phyloP scores from a whole-genome alignment of 2,329 filamentous ascomycete genomes.

The Hypoxylon sp. region DNA sequence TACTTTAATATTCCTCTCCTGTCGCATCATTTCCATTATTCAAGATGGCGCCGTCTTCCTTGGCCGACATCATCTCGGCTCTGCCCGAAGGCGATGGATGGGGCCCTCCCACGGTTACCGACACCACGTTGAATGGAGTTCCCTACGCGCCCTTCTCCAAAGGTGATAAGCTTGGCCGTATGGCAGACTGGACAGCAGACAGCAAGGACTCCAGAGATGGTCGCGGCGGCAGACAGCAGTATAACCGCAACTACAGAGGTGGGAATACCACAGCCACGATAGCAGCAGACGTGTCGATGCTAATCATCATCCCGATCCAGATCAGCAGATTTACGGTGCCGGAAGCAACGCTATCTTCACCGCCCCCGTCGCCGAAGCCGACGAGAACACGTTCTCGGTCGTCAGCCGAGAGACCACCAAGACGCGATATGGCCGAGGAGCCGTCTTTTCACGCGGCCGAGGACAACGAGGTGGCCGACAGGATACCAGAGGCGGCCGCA shows the following conservation, averaged over 20 bases:
- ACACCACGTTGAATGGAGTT: constrained; percentile 92
- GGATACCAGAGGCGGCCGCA: constrained; percentile 63
- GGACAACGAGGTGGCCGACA: constrained; percentile 79
- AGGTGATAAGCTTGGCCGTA: constrained; percentile 96
- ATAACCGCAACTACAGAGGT: constrained; percentile 95
- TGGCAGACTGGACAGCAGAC: constrained; percentile 97
- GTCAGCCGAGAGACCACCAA: constrained; percentile 93
- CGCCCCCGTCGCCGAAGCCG: constrained; percentile 82
- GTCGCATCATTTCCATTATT: background rate
- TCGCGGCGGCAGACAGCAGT: constrained; percentile 82
- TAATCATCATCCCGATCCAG: constrained; percentile 55
- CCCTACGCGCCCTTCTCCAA: constrained; percentile 99
- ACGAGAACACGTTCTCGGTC: constrained; percentile 97
- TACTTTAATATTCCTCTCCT: no score
- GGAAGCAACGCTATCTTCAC: constrained; percentile 88
- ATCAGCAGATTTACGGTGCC: constrained; percentile 96
- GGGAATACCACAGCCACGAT: constrained; percentile 36
- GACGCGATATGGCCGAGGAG: constrained; percentile 86
- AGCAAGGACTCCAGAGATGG: constrained; percentile 80
- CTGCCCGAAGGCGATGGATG: constrained; percentile 81
- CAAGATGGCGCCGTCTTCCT: constrained; percentile 40
- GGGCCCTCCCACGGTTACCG: constrained; percentile 83
- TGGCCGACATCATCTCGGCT: constrained; percentile 71
- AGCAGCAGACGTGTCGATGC: constrained; percentile 4
- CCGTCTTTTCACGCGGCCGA: constrained; percentile 87